Evolutionary conservation across 495 filamentous ascomycete genomes (phyloP).

Genomic region (Podospora tetraspora): DNA sequence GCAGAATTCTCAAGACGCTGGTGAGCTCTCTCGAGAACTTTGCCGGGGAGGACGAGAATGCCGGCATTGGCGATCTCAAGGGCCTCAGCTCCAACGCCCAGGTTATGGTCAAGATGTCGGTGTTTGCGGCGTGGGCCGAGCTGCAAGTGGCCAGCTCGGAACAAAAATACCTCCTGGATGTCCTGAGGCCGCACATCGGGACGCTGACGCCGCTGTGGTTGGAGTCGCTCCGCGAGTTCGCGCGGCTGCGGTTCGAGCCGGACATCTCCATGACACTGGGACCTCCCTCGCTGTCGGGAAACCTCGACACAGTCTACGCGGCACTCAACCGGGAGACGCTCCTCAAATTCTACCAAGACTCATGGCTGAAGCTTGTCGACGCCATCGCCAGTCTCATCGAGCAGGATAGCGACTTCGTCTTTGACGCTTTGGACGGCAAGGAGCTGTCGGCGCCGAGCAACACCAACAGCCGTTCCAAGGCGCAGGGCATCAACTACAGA

Average conservation of each 20-base stretch:
- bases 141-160: slow-evolving; percentile 94
- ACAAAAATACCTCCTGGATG: slow-evolving; percentile 80
- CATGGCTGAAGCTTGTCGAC: slow-evolving; percentile 94
- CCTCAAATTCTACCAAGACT: slow-evolving; percentile 94
- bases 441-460: slow-evolving; percentile 47
- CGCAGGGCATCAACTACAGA: slow-evolving; percentile 86
- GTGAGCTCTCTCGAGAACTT: slow-evolving; percentile 92
- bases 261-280: slow-evolving; percentile 88
- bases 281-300: slow-evolving; percentile 64
- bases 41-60: slow-evolving; percentile 73
- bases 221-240: slow-evolving; percentile 87
- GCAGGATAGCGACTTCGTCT: slow-evolving; percentile 94
- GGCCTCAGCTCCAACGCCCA: slow-evolving; percentile 93
- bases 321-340: slow-evolving; percentile 91
- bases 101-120: slow-evolving; percentile 96
- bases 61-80: slow-evolving; percentile 87
- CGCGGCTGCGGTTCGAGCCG: slow-evolving; percentile 87
- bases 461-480: slow-evolving; percentile 47
- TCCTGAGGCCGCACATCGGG: slow-evolving; percentile 84
- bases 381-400: slow-evolving; percentile 97
- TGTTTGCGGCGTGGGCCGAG: slow-evolving; percentile 98
- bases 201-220: slow-evolving; percentile 91
- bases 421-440: slow-evolving; percentile 91
- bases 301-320: slow-evolving; percentile 85
- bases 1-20: slow-evolving; percentile 86